Percentiles rank a stretch among this genome's conserved stretches.
These are phyloP conservation scores for Hypericum androsaemum DNA, from an alignment of 345 rosid genomes.

Conservation along the genomic window DNA sequence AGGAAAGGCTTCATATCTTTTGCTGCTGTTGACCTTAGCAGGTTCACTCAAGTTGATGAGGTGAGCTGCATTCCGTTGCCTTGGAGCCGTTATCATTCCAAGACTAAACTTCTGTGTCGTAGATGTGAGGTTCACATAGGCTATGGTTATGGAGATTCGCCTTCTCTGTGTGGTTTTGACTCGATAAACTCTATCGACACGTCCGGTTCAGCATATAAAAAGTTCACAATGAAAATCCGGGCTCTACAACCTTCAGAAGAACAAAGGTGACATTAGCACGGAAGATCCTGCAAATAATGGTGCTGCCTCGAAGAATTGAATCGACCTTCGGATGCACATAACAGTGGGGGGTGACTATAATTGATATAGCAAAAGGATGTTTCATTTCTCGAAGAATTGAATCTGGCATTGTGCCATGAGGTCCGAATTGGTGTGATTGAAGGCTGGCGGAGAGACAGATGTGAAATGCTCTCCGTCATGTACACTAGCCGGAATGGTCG, in stretches of 20 bases:
- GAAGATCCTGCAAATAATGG: slow-evolving; percentile 26
- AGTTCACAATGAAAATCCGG: slow-evolving; percentile 40
- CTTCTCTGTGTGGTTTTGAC: slow-evolving; percentile 44
- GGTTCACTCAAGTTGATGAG: slow-evolving; percentile 56
- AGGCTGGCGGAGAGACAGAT: slow-evolving; percentile 64
- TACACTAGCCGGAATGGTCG: slow-evolving; percentile 28
- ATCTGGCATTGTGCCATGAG: slow-evolving; percentile 53
- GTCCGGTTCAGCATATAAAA: slow-evolving; percentile 29
- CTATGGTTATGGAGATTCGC: slow-evolving; percentile 44
- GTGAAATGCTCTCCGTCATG: slow-evolving; percentile 42
- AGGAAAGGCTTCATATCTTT: slow-evolving; percentile 39
- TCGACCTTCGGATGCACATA: slow-evolving; percentile 53
- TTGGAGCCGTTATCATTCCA: slow-evolving; percentile 33
- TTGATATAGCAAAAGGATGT: slow-evolving; percentile 61
- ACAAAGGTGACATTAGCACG: slow-evolving; percentile 29
- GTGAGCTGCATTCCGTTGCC: slow-evolving; percentile 38
- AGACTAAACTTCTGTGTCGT: slow-evolving; percentile 55
- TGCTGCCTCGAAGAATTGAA: slow-evolving; percentile 37
- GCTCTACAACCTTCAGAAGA: slow-evolving; percentile 48
- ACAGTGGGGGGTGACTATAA: slow-evolving; percentile 46
- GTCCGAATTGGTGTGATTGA: slow-evolving; percentile 42
- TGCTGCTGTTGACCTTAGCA: slow-evolving; percentile 41
- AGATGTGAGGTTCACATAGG: slow-evolving; percentile 59
- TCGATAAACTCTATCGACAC: slow-evolving; percentile 24
- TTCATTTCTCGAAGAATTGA: slow-evolving; percentile 63